A percentile compares a stretch with the other conserved stretches of the same genome.
Conservation (phyloP, 768 basidiomycete species). For the Kwoniella bestiolae region DNA sequence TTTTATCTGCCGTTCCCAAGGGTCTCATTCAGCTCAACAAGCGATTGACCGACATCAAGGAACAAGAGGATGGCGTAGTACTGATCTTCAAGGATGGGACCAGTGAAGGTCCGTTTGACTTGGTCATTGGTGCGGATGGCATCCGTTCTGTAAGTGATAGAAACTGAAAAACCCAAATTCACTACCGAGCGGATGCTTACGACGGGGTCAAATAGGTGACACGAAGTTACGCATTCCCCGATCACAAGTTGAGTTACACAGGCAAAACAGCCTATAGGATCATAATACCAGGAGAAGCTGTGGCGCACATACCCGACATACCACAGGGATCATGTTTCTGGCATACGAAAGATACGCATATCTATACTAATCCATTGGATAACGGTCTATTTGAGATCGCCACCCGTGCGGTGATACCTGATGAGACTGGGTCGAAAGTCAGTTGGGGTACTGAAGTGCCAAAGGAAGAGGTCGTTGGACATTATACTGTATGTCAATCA, state of each 20-base stretch:
- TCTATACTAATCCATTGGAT: slow-evolving; percentile 12
- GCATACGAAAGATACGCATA: slow-evolving; percentile 11
- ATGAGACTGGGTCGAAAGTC: slow-evolving; percentile 10
- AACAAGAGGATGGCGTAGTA: background rate
- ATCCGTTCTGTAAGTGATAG: slow-evolving; percentile 2
- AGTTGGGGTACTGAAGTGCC: slow-evolving; percentile 21
- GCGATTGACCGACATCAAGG: background rate
- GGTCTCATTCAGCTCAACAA: slow-evolving; percentile 3
- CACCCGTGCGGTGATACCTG: slow-evolving; percentile 15
- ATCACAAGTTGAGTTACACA: slow-evolving; percentile 14
- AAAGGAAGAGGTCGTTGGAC: slow-evolving; percentile 14
- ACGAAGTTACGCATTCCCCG: slow-evolving; percentile 28
- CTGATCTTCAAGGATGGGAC: slow-evolving; percentile 7
- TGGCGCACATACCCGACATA: slow-evolving; percentile 8
- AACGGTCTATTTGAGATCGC: slow-evolving; percentile 19
- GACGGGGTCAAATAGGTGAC: background rate
- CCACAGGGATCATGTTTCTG: slow-evolving; percentile 13
- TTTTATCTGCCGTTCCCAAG: slow-evolving; percentile 5
- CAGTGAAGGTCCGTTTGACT: slow-evolving; percentile 6
- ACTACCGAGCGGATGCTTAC: background rate
- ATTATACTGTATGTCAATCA: slow-evolving; percentile 8
- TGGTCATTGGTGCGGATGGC: slow-evolving; percentile 12
- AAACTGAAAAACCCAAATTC: too few species aligned
- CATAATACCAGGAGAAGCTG: slow-evolving; percentile 12
- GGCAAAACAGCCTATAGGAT: slow-evolving; percentile 22